phyloP scores from a whole-genome alignment of 768 basidiomycete genomes.

The Butyriboletus loyo region DNA sequence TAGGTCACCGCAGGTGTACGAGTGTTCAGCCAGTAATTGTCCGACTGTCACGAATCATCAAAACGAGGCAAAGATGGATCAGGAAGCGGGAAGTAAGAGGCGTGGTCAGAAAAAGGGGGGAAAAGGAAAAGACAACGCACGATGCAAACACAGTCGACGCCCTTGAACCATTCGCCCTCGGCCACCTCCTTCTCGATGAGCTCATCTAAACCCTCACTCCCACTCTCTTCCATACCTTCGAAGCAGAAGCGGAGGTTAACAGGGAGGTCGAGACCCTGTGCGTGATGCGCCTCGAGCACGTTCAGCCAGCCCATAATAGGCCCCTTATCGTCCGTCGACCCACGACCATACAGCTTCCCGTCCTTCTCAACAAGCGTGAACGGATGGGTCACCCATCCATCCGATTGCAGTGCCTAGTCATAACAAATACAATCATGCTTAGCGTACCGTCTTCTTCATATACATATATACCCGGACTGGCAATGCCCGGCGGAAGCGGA shows the following conservation, averaged over 20 bases:
- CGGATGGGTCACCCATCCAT: conserved; percentile 89
- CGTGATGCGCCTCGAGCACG: conserved; percentile 78
- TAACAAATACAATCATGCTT: neutral
- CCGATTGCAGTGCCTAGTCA: conserved; percentile 45
- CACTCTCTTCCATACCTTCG: conserved; percentile 97
- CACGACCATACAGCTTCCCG: conserved; percentile 76
- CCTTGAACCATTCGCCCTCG: conserved; percentile 74
- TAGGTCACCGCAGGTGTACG: conserved; percentile 82
- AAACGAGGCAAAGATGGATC: neutral
- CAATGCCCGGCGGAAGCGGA: neutral
- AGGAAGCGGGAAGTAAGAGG: neutral
- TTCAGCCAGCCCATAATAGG: conserved; percentile 89
- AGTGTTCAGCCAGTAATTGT: conserved; percentile 92
- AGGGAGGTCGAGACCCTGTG: conserved; percentile 66
- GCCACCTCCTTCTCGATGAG: conserved; percentile 74
- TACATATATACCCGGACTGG: neutral
- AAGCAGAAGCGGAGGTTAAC: conserved; percentile 92
- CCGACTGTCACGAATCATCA: conserved; percentile 47
- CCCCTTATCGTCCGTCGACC: conserved; percentile 92
- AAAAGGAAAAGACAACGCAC: conserved; percentile 40
- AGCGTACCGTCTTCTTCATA: neutral
- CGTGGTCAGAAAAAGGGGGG: neutral
- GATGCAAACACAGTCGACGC: conserved; percentile 92
- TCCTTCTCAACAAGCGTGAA: conserved; percentile 63
- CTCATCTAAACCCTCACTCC: conserved; percentile 87